Conservation (phyloP, 1,284 basidiomycete species). For the Heimioporus punctisporus region DNA sequence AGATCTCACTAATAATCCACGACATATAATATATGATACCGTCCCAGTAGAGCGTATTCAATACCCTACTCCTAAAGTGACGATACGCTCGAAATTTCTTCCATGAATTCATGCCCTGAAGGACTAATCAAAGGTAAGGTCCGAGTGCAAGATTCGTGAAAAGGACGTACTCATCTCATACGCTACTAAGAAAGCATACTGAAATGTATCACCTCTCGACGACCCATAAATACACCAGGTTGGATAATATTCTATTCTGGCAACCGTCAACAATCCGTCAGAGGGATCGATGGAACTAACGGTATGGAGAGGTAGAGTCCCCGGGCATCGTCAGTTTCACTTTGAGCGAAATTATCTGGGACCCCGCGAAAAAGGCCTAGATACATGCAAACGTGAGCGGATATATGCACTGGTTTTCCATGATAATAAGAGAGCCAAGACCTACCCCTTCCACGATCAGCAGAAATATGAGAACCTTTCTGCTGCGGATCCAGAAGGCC, state of each 20-base stretch:
- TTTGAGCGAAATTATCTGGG: conserved; percentile 6
- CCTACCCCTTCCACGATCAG: conserved; percentile 21
- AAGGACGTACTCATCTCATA: conserved; percentile 28
- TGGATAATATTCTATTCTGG: too few species aligned
- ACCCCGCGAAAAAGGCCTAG: too few species aligned
- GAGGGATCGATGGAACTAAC: too few species aligned
- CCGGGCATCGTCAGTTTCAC: conserved; percentile 18
- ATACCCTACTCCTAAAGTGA: conserved; percentile 11
- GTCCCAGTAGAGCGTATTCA: conserved; percentile 29
- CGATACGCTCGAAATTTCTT: conserved; percentile 28
- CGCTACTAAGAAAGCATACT: conserved; percentile 21
- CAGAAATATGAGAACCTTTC: conserved; percentile 17
- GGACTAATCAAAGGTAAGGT: conserved; percentile 17
- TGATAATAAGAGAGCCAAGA: too few species aligned
- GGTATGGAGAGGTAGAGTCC: conserved; percentile 22
- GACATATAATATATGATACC: conserved; percentile 30
- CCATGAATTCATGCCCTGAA: conserved; percentile 29
- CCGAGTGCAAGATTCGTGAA: not conserved
- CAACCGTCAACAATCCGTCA: too few species aligned
- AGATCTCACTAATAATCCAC: conserved; percentile 22
- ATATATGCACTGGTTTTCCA: too few species aligned
- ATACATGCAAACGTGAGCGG: too few species aligned
- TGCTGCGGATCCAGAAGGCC: conserved; percentile 26
- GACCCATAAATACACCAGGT: too few species aligned
- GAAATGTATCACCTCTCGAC: too few species aligned